Evolutionary conservation across 75 land plant species (phyloP).

Genomic region (Picea glauca): DNA sequence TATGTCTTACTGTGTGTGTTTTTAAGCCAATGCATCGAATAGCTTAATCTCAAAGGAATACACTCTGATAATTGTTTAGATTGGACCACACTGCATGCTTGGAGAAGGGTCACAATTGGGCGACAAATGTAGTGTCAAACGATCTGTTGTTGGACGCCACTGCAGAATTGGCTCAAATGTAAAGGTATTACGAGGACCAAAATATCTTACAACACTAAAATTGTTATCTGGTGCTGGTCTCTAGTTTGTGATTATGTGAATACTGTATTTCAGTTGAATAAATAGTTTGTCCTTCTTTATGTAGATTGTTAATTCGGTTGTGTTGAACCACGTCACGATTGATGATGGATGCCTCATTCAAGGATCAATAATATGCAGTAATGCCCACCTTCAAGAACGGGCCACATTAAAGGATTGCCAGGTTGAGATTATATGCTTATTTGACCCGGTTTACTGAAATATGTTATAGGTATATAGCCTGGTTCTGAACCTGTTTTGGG

Average conservation of each 20-base stretch:
- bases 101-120: constrained; percentile 94
- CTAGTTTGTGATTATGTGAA: constrained; percentile 1
- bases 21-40: not conserved
- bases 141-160: constrained; percentile 97
- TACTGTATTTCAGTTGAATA: not conserved
- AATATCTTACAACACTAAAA: not conserved
- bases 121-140: constrained; percentile 96
- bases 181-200: constrained; percentile 44
- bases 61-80: constrained; percentile 25
- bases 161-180: constrained; percentile 98
- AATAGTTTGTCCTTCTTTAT: not conserved
- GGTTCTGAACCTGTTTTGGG: constrained; percentile 7
- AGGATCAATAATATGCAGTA: constrained; percentile 89
- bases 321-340: constrained; percentile 92
- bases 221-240: not conserved
- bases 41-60: not conserved
- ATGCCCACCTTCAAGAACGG: constrained; percentile 90
- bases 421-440: constrained; percentile 26
- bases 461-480: not conserved
- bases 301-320: constrained; percentile 91
- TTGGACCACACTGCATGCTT: constrained; percentile 94
- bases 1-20: not conserved
- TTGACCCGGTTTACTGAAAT: not conserved
- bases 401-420: constrained; percentile 85
- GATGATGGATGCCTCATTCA: constrained; percentile 92